Conservation (phyloP, 805 yeast genomes). For the Millerozyma acaciae region DNA sequence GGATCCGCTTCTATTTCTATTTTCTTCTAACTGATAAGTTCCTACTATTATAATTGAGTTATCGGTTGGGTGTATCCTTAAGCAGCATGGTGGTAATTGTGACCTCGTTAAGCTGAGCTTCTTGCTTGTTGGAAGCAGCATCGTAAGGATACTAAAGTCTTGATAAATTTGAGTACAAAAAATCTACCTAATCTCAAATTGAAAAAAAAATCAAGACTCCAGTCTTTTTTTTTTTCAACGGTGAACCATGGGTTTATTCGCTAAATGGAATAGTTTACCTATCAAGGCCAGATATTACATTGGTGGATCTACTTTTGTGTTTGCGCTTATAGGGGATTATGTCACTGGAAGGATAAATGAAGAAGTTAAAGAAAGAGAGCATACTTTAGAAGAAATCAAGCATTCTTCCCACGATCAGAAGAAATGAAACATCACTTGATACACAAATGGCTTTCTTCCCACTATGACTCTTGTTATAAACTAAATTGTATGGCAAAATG, state of each 20-base stretch:
- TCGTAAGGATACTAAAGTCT: constrained; percentile 1
- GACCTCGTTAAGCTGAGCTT: constrained; percentile 37
- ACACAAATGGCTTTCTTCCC: too few species aligned
- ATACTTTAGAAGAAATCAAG: constrained; percentile 24
- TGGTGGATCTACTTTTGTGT: constrained; percentile 36
- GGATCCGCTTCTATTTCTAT: constrained; percentile 62
- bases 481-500: too few species aligned
- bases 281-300: constrained; percentile 38
- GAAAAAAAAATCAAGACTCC: too few species aligned
- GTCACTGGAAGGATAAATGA: constrained; percentile 31
- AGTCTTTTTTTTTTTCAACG: too few species aligned
- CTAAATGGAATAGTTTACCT: constrained; percentile 40
- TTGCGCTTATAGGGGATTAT: constrained; percentile 40
- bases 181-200: too few species aligned
- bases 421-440: constrained; percentile 4
- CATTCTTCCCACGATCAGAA: too few species aligned
- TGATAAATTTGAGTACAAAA: too few species aligned
- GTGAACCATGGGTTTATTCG: constrained; percentile 31
- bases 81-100: constrained; percentile 77
- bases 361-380: constrained; percentile 32
- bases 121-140: constrained; percentile 11
- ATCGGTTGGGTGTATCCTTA: constrained; percentile 55
- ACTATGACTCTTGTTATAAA: too few species aligned
- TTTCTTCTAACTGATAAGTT: constrained; percentile 67
- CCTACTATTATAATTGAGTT: constrained; percentile 57